Percentiles rank a stretch among this genome's conserved stretches.
phyloP scores from a whole-genome alignment of 495 filamentous ascomycete genomes.

The Hyaloscypha bicolor region DNA sequence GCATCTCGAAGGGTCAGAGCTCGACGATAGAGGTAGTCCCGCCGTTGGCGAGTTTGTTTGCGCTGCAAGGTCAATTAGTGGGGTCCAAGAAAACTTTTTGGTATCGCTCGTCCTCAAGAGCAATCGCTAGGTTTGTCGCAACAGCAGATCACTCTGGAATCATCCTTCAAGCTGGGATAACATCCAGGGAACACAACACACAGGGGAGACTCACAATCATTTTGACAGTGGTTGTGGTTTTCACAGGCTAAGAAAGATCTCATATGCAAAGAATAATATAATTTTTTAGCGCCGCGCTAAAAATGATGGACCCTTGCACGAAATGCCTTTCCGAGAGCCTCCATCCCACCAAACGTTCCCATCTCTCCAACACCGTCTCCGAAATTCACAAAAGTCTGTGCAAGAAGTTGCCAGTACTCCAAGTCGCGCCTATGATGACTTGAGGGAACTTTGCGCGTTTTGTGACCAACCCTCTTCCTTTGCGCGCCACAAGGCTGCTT shows the following conservation, averaged over 20 bases:
- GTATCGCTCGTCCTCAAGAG: background rate
- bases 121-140: background rate
- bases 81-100: background rate
- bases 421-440: conserved; percentile 26
- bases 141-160: background rate
- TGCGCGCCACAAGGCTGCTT: conserved; percentile 31
- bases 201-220: conserved; percentile 39
- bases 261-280: conserved; percentile 5
- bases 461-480: conserved; percentile 21
- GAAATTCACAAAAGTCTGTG: conserved; percentile 20
- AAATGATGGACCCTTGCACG: background rate
- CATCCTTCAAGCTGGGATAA: background rate
- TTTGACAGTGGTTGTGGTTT: background rate
- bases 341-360: conserved; percentile 9
- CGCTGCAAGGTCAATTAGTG: conserved; percentile 39
- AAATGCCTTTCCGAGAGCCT: background rate
- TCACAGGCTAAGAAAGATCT: background rate
- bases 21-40: conserved; percentile 92
- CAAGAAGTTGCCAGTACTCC: conserved; percentile 20
- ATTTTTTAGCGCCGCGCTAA: conserved; percentile 8
- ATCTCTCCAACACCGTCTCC: background rate
- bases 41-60: conserved; percentile 80
- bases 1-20: conserved; percentile 84
- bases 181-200: background rate
- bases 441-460: conserved; percentile 21